Conservation (phyloP, 1,284 basidiomycete genomes). For the Ganoderma leucocontextum region DNA sequence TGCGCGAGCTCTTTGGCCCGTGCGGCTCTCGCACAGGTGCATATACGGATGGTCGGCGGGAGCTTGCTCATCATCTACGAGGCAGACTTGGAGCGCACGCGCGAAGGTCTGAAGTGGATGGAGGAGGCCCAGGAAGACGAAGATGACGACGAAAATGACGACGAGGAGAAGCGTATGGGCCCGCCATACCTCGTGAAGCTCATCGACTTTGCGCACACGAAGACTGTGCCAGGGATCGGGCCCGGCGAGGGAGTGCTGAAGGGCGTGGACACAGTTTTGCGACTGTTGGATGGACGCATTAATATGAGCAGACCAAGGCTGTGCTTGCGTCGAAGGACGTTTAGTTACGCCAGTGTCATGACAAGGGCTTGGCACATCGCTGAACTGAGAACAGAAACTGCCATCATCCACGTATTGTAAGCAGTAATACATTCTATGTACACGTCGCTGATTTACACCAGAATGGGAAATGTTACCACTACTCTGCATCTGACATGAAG, state of each 20-base stretch:
- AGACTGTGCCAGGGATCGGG: slow-evolving; percentile 74
- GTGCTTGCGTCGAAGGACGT: slow-evolving; percentile 3
- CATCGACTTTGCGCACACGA: slow-evolving; percentile 96
- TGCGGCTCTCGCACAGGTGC: slow-evolving; percentile 58
- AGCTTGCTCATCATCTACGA: slow-evolving; percentile 90
- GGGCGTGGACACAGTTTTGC: slow-evolving; percentile 73
- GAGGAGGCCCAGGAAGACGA: slow-evolving; percentile 47
- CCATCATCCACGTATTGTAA: neutral
- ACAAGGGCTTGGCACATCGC: neutral
- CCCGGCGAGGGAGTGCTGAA: slow-evolving; percentile 81
- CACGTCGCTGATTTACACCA: neutral
- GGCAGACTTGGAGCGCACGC: slow-evolving; percentile 61
- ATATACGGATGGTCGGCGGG: slow-evolving; percentile 85
- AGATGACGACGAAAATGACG: slow-evolving; percentile 44
- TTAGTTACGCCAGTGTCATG: neutral
- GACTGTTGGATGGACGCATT: slow-evolving; percentile 65
- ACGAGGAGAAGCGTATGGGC: slow-evolving; percentile 47
- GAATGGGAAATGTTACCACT: neutral
- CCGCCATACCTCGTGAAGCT: slow-evolving; percentile 76
- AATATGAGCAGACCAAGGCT: slow-evolving; percentile 37
- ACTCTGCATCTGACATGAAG: too few species aligned
- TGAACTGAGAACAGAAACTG: neutral
- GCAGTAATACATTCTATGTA: neutral
- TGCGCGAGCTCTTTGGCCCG: slow-evolving; percentile 48
- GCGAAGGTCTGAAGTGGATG: slow-evolving; percentile 45